Evolutionary conservation across 2,329 filamentous ascomycete genomes (phyloP), one percentile per base, ranked within the genome.

Genomic region (Pyricularia pennisetigena): DNA sequence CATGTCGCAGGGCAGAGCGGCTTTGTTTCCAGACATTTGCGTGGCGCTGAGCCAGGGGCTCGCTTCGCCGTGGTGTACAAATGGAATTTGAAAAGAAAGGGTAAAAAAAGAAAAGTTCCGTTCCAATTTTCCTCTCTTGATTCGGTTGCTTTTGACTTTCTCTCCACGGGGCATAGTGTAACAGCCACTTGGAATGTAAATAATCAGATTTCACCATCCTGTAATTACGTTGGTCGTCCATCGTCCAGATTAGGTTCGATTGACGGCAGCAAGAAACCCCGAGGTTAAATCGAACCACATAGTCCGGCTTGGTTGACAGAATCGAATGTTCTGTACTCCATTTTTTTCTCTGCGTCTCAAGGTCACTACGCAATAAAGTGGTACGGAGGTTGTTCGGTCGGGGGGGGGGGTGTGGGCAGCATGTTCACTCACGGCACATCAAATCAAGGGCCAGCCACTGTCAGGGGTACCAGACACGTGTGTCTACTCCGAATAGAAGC

Each of bases 241-340:
- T 14, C 12, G 32, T 35, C 12, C 12, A 35, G 32, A 35, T 35
- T 35, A 49, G 41, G 41, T 49, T 49, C 41, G 41, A 35, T 35
- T 35, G 16, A 49, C 20, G 41, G 41, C 41, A n/a, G 20, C 14
- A n/a, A n/a, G 16, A n/a, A 49, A 6, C 16, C 41, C 41, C 16
- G 41, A n/a, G 16, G 41, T 49, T 20, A 32, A 12, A 65, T 65
- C 63, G 63, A 32, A 65, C 63, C 63, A 65, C 63, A 16, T 23
- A 26, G 24, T 23, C 59, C 26, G 28, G 6, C 59, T 26, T 23
- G n/a, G 14, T 63, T 63, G 23, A 14, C 23, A 29, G 23, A 63
- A 63, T 65, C 63, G 63, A 65, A 65, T 65, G 63, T 65, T 65
- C 63, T 49, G 41, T 7, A 49, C 41, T n/a, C 41, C 41, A 49